Conservation (phyloP, 768 basidiomycete species). For the Lyophyllum semitale region DNA sequence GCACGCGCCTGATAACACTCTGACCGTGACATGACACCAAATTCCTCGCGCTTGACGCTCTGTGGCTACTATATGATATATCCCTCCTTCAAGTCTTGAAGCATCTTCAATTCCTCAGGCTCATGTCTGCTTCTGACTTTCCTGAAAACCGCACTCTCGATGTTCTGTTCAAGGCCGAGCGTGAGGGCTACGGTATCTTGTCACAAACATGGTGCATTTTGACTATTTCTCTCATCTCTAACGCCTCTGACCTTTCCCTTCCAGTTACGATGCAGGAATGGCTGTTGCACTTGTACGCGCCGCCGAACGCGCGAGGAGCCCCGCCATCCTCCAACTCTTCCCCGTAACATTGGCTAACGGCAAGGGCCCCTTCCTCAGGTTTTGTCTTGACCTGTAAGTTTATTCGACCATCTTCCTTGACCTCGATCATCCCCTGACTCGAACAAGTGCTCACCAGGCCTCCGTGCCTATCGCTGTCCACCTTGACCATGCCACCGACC, state of each 20-base stretch:
- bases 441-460: conserved; percentile 45
- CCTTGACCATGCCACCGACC: conserved; percentile 49
- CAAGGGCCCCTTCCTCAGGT: conserved; percentile 44
- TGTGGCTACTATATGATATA: no score
- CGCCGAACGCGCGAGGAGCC: conserved; percentile 45
- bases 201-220: conserved; percentile 39
- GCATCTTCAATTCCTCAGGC: no score
- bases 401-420: background rate
- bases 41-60: no score
- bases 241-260: background rate
- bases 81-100: no score
- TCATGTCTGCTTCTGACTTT: conserved; percentile 1
- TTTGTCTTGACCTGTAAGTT: conserved; percentile 42
- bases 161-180: conserved; percentile 42
- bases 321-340: conserved; percentile 47
- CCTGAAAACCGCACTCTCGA: conserved; percentile 39
- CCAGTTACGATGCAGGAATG: conserved; percentile 47
- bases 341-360: conserved; percentile 48
- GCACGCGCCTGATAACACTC: no score
- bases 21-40: no score
- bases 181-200: conserved; percentile 44
- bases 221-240: background rate
- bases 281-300: conserved; percentile 48
- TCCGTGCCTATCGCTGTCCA: conserved; percentile 51
- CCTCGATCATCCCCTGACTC: background rate